These are phyloP conservation scores for Tetrastigma voinierianum DNA, from an alignment of 164 flowering plant species.

Conservation along the genomic window DNA sequence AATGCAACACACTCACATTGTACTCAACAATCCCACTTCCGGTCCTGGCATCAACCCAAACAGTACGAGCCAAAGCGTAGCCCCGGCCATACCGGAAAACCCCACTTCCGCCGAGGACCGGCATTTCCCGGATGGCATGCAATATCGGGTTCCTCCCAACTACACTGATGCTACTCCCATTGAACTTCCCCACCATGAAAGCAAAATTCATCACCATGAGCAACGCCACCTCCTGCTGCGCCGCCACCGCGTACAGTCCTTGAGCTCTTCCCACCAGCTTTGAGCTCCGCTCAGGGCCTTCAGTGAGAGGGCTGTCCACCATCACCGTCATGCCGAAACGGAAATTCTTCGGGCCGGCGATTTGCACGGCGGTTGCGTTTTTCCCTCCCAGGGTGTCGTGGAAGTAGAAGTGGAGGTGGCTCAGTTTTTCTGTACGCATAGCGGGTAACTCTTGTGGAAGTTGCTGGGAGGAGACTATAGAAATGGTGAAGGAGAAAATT, in stretches of 20 bases:
- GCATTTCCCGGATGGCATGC: constrained; percentile 21
- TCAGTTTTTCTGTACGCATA: constrained; percentile 28
- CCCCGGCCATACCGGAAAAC: constrained; percentile 22
- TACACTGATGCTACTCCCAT: constrained; percentile 45
- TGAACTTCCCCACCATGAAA: constrained; percentile 40
- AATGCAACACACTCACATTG: constrained; percentile 42
- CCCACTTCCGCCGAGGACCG: constrained; percentile 27
- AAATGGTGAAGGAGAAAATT: background rate
- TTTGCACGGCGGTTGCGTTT: constrained; percentile 31
- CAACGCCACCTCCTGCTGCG: constrained; percentile 21
- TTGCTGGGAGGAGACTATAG: constrained; percentile 12
- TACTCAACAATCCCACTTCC: constrained; percentile 29
- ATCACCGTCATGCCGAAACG: constrained; percentile 37
- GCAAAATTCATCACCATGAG: constrained; percentile 42
- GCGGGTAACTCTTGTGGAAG: background rate
- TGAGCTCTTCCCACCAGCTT: constrained; percentile 51
- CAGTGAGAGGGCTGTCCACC: constrained; percentile 42
- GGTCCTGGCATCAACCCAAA: constrained; percentile 6
- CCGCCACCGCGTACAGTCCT: constrained; percentile 38
- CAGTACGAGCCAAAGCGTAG: constrained; percentile 21
- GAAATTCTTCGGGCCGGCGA: constrained; percentile 17
- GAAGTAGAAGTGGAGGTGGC: constrained; percentile 52
- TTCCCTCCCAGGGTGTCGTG: constrained; percentile 53
- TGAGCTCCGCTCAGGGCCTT: constrained; percentile 31
- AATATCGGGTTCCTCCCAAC: constrained; percentile 40